Conservation (phyloP, 306 rosid genomes). For the Boehmeria nivea region DNA sequence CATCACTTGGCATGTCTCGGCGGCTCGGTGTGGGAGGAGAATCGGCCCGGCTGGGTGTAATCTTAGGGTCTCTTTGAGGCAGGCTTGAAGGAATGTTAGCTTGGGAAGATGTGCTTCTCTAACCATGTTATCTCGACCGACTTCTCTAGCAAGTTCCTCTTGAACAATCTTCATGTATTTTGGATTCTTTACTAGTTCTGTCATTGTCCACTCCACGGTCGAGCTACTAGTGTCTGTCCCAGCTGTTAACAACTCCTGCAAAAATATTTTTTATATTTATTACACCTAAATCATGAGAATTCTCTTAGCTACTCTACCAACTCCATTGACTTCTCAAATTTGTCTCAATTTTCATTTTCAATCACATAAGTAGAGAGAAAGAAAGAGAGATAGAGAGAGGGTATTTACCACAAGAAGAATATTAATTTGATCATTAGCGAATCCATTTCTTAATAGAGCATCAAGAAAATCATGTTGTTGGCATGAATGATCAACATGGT, state of each 20-base stretch:
- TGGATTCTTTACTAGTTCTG: slow-evolving; percentile 22
- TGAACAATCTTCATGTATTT: slow-evolving; percentile 12
- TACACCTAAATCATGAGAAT: too few species aligned
- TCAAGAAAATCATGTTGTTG: neutral
- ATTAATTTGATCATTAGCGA: neutral
- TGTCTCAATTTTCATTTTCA: too few species aligned
- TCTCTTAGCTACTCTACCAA: too few species aligned
- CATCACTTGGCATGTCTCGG: slow-evolving; percentile 18
- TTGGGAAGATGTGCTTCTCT: slow-evolving; percentile 14
- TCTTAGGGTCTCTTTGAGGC: slow-evolving; percentile 25
- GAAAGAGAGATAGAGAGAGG: too few species aligned
- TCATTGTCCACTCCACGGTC: slow-evolving; percentile 25
- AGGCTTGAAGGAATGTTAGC: slow-evolving; percentile 20
- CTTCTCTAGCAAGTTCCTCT: slow-evolving; percentile 14
- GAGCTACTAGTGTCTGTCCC: slow-evolving; percentile 25
- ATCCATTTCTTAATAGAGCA: neutral
- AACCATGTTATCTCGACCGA: neutral
- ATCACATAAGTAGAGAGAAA: too few species aligned
- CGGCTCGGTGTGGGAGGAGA: slow-evolving; percentile 25
- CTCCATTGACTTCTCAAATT: too few species aligned
- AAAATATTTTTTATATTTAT: too few species aligned
- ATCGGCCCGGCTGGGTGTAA: slow-evolving; percentile 26
- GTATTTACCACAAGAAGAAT: too few species aligned
- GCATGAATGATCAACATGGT: neutral
- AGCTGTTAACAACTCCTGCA: slow-evolving; percentile 21